Evolutionary conservation across 75 land plant species (phyloP).

Genomic region (Sequoia sempervirens): DNA sequence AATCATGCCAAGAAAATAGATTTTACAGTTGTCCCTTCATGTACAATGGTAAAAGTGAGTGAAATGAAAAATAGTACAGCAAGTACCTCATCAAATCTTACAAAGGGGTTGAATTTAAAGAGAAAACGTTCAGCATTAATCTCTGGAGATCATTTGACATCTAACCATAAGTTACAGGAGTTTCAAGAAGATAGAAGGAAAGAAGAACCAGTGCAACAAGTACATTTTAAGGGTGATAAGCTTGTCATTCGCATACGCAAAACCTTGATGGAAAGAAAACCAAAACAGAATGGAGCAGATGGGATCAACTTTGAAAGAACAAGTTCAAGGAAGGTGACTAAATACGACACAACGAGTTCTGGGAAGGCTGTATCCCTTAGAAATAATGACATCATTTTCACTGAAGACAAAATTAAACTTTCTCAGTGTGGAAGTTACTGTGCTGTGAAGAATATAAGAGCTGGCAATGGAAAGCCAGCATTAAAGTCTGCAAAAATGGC

Average conservation of each 20-base stretch:
- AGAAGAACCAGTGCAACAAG: slow-evolving; percentile 8
- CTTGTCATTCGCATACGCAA: slow-evolving; percentile 34
- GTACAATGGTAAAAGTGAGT: not conserved
- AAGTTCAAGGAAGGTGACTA: slow-evolving; percentile 5
- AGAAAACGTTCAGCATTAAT: slow-evolving; percentile 13
- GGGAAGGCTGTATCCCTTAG: not conserved
- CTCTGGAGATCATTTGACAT: slow-evolving; percentile 5
- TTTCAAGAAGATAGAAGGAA: slow-evolving; percentile 10
- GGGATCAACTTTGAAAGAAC: not conserved
- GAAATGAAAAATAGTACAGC: not conserved
- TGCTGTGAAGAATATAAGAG: not conserved
- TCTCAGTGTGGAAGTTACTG: not conserved
- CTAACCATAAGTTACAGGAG: not conserved
- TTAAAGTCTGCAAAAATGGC: slow-evolving; percentile 35
- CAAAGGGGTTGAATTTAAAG: slow-evolving; percentile 9
- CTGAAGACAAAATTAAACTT: slow-evolving; percentile 6
- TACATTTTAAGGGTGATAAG: slow-evolving; percentile 16
- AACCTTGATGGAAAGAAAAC: slow-evolving; percentile 15
- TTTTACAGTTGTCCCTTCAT: not conserved
- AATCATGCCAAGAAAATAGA: not conserved
- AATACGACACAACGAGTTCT: not conserved
- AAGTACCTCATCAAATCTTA: slow-evolving; percentile 5
- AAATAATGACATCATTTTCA: not conserved
- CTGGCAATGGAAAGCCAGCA: not conserved
- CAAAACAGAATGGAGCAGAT: slow-evolving; percentile 2